A percentile compares a stretch with the other conserved stretches of the same genome.
phyloP scores from a whole-genome alignment of 257 asterid genomes.

The Euphrasia confusa region DNA sequence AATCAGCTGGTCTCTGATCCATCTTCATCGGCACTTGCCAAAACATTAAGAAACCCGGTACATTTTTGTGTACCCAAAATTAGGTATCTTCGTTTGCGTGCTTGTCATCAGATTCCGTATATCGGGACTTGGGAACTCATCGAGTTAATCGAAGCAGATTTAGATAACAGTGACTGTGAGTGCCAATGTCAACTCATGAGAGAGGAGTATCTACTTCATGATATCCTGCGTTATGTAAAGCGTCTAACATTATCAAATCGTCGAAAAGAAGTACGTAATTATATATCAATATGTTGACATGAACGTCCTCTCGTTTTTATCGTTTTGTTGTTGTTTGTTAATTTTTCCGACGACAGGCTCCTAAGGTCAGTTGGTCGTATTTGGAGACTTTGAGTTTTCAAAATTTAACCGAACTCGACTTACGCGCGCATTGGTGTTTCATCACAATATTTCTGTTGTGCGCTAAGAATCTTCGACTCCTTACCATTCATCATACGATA shows the following conservation, averaged over 20 bases:
- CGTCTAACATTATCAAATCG: not conserved
- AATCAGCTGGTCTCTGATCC: not conserved
- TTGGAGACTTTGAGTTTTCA: no score
- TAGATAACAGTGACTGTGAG: no score
- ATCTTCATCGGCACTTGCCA: no score
- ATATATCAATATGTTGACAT: no score
- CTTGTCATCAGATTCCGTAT: not conserved
- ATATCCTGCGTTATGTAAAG: not conserved
- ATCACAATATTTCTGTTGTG: not conserved
- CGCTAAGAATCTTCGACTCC: not conserved
- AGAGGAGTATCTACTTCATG: no score
- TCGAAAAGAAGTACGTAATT: not conserved
- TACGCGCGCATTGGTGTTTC: not conserved
- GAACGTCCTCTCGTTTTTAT: no score
- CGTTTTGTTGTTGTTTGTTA: not conserved
- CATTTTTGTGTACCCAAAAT: no score
- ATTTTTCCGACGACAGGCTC: not conserved
- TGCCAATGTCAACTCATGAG: no score
- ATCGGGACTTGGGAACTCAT: not conserved
- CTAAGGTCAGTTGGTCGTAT: no score
- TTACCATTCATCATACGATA: not conserved
- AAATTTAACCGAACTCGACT: not conserved
- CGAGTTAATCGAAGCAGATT: not conserved
- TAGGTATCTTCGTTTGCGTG: not conserved
- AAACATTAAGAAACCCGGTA: no score